Evolutionary conservation across 2,329 filamentous ascomycete genomes (phyloP).

Genomic region (Hyphodiscus sp.): DNA sequence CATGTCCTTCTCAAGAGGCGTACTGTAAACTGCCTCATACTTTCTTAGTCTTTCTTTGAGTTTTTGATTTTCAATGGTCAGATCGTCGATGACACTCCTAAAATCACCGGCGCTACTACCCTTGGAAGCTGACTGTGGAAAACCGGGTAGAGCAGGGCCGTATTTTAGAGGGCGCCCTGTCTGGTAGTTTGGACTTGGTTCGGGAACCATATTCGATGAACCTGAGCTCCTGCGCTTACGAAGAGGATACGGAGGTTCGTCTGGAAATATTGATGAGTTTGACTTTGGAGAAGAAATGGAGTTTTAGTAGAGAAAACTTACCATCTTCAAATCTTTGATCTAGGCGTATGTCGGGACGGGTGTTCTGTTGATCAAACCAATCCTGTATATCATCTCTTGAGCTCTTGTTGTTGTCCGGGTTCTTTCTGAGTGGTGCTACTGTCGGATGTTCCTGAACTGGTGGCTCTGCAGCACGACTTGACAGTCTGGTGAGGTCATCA

Average conservation of each 20-base stretch:
- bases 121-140: slow-evolving; percentile 7
- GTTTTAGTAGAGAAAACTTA: slow-evolving; percentile 8
- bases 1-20: slow-evolving; percentile 66
- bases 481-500: background rate
- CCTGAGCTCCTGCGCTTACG: slow-evolving; percentile 2
- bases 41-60: slow-evolving; percentile 66
- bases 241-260: slow-evolving; percentile 25
- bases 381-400: slow-evolving; percentile 10
- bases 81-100: slow-evolving; percentile 77
- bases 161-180: background rate
- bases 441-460: background rate
- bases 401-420: slow-evolving; percentile 15
- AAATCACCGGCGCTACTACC: slow-evolving; percentile 56
- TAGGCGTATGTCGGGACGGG: slow-evolving; percentile 10
- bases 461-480: background rate
- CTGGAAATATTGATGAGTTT: slow-evolving; percentile 7
- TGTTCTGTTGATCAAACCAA: slow-evolving; percentile 26
- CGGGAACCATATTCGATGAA: slow-evolving; percentile 8
- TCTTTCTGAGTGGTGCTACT: slow-evolving; percentile 2
- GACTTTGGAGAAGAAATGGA: background rate
- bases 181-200: background rate
- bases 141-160: background rate
- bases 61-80: slow-evolving; percentile 78
- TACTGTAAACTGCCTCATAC: slow-evolving; percentile 60
- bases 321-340: slow-evolving; percentile 17